Percentiles rank a stretch among this genome's conserved stretches.
phyloP scores from a whole-genome alignment of 1,284 basidiomycete genomes.

The Puccinia brachypodii region DNA sequence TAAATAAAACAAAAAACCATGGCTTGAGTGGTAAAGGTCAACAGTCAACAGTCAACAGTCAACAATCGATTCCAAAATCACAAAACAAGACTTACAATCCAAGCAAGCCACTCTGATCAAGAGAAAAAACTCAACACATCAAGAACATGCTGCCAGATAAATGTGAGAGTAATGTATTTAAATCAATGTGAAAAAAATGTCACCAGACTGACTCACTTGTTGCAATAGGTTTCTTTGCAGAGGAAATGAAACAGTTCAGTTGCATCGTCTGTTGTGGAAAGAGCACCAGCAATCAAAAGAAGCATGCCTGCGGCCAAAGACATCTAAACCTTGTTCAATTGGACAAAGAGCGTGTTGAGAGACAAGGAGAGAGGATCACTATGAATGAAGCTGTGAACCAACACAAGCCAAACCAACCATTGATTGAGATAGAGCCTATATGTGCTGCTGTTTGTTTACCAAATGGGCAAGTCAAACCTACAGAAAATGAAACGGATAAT shows the following conservation, averaged over 20 bases:
- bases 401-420: not conserved
- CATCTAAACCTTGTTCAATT: not conserved
- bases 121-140: too few relatives aligned
- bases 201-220: not conserved
- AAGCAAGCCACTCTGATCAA: too few relatives aligned
- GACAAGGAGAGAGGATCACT: not conserved
- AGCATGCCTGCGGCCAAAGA: not conserved
- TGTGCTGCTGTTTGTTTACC: not conserved
- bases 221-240: not conserved
- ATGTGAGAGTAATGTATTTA: not conserved
- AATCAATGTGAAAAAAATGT: not conserved
- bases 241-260: not conserved
- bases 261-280: not conserved
- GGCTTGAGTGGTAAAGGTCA: not conserved
- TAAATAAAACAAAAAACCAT: not conserved
- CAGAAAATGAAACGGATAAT: not conserved
- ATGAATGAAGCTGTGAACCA: not conserved
- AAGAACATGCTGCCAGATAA: not conserved
- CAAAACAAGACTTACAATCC: too few relatives aligned
- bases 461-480: not conserved
- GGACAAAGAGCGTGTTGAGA: not conserved
- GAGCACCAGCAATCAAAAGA: not conserved
- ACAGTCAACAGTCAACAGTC: not conserved
- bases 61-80: not conserved
- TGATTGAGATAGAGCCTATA: not conserved